Conservation (phyloP, 148 eudicot species). For the Diospyros lotus region DNA sequence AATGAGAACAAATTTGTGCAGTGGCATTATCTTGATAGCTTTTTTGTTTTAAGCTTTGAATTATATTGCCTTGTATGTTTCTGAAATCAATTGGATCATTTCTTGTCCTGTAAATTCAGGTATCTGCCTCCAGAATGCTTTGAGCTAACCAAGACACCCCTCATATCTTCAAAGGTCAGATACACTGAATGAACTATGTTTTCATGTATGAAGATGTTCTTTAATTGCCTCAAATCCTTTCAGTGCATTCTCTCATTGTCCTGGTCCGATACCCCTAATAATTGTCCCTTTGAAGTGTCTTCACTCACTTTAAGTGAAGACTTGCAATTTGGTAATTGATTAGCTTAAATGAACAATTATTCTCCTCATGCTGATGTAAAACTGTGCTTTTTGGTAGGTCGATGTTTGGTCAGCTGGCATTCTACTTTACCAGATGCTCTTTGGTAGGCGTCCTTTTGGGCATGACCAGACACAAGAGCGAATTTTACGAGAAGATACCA, state of each 20-base stretch:
- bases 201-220: not conserved
- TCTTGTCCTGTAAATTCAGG: conserved; percentile 40
- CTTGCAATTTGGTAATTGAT: not conserved
- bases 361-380: not conserved
- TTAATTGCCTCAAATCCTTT: not conserved
- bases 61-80: not conserved
- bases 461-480: conserved; percentile 95
- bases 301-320: not conserved
- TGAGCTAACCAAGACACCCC: conserved; percentile 90
- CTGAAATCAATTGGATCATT: not conserved
- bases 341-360: not conserved
- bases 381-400: conserved; percentile 40
- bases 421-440: conserved; percentile 94
- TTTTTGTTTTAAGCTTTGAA: not conserved
- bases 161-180: conserved; percentile 92
- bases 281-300: not conserved
- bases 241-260: not conserved
- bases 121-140: conserved; percentile 99
- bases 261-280: not conserved
- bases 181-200: conserved; percentile 1
- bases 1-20: too few species aligned
- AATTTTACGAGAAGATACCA: conserved; percentile 95
- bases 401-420: conserved; percentile 99
- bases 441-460: conserved; percentile 97
- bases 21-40: not conserved